These are phyloP conservation scores for Jamesozyma rosinii DNA, from an alignment of 805 yeast genomes.

Conservation along the genomic window DNA sequence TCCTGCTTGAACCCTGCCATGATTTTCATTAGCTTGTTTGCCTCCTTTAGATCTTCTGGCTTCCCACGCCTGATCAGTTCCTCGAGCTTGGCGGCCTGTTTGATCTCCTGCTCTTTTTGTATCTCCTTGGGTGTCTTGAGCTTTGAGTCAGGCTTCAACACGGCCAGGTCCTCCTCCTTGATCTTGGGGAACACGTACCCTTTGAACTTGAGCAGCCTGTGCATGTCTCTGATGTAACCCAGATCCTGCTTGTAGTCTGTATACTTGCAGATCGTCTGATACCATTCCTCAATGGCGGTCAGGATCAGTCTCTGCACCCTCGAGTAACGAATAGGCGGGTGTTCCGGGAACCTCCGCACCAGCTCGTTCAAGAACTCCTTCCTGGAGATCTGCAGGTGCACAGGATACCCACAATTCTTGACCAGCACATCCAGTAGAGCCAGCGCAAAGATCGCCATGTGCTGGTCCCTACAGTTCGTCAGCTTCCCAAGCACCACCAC, in stretches of 20 bases:
- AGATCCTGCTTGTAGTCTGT: slow-evolving; percentile 82
- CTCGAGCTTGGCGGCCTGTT: slow-evolving; percentile 86
- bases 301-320: slow-evolving; percentile 73
- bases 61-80: slow-evolving; percentile 89
- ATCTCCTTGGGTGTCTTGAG: slow-evolving; percentile 79
- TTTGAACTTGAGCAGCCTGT: slow-evolving; percentile 71
- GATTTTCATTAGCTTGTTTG: slow-evolving; percentile 88
- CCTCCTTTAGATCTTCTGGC: slow-evolving; percentile 88
- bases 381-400: slow-evolving; percentile 85
- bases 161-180: slow-evolving; percentile 81
- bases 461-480: slow-evolving; percentile 71
- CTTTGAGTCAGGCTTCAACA: slow-evolving; percentile 75
- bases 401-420: slow-evolving; percentile 94
- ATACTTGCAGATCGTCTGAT: slow-evolving; percentile 81
- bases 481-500: slow-evolving; percentile 74
- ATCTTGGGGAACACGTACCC: slow-evolving; percentile 90
- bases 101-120: slow-evolving; percentile 80
- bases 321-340: slow-evolving; percentile 77
- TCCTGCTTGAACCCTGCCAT: slow-evolving; percentile 95
- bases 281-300: slow-evolving; percentile 92
- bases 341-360: slow-evolving; percentile 84
- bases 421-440: slow-evolving; percentile 77
- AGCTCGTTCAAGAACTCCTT: slow-evolving; percentile 88
- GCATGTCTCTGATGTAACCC: slow-evolving; percentile 90
- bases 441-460: slow-evolving; percentile 71